These are phyloP conservation scores for Cerrena zonata DNA, from an alignment of 1,284 basidiomycete genomes.

Conservation along the genomic window DNA sequence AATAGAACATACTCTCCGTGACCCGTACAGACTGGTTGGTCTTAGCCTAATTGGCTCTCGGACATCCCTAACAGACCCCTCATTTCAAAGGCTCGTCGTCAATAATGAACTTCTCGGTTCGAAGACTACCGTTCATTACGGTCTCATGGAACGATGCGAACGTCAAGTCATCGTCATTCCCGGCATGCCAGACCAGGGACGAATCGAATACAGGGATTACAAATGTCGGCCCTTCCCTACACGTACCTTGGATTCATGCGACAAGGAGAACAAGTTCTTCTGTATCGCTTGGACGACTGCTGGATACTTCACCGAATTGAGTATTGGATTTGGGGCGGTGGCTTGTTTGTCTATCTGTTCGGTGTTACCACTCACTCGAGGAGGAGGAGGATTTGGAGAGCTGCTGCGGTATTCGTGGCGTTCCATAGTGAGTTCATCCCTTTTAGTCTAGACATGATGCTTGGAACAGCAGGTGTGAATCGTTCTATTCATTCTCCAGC, in stretches of 20 bases:
- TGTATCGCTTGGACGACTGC: constrained; percentile 70
- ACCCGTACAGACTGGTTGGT: constrained; percentile 60
- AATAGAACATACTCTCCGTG: constrained; percentile 55
- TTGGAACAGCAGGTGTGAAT: not conserved
- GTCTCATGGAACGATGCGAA: constrained; percentile 54
- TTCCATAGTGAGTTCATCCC: constrained; percentile 45
- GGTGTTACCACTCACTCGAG: constrained; percentile 69
- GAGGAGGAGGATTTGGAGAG: constrained; percentile 68
- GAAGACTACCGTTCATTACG: constrained; percentile 49
- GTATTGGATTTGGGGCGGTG: constrained; percentile 55
- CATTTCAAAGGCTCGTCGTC: constrained; percentile 50
- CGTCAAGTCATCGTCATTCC: constrained; percentile 46
- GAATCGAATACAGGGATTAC: constrained; percentile 48
- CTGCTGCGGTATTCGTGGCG: constrained; percentile 55
- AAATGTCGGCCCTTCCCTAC: constrained; percentile 62
- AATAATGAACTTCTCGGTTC: constrained; percentile 44
- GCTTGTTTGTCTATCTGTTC: constrained; percentile 55
- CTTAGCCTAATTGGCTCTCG: too few species aligned
- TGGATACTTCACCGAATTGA: constrained; percentile 55
- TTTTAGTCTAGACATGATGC: not conserved
- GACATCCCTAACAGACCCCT: constrained; percentile 10
- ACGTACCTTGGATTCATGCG: constrained; percentile 55
- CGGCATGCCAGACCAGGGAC: constrained; percentile 35
- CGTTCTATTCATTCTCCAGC: constrained; percentile 31
- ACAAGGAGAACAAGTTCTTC: constrained; percentile 52